phyloP scores from a whole-genome alignment of 2,329 filamentous ascomycete genomes.

The Westerdykella sp. region DNA sequence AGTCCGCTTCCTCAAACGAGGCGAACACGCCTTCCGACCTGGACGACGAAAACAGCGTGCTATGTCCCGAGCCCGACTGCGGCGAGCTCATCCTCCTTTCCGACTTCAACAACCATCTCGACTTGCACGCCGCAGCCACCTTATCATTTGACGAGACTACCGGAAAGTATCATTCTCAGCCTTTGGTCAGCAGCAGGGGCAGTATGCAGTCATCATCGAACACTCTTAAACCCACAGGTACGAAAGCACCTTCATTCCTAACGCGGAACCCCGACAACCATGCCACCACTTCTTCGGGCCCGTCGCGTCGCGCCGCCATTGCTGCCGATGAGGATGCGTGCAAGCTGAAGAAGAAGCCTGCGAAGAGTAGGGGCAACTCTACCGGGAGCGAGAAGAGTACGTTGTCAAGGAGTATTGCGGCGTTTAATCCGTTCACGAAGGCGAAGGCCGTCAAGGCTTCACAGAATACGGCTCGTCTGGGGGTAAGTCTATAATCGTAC shows the following conservation, averaged over 20 bases:
- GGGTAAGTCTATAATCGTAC: constrained; percentile 20
- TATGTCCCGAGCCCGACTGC: constrained; percentile 40
- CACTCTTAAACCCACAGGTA: constrained; percentile 2
- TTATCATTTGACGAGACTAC: constrained; percentile 34
- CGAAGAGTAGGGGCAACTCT: constrained; percentile 22
- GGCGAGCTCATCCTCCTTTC: constrained; percentile 38
- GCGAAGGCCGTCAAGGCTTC: constrained; percentile 25
- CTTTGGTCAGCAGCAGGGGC: background rate
- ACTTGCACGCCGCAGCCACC: constrained; percentile 39
- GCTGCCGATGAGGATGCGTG: constrained; percentile 12
- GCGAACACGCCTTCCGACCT: constrained; percentile 24
- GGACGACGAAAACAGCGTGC: constrained; percentile 26
- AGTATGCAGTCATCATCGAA: constrained; percentile 22
- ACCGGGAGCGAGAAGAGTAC: constrained; percentile 31
- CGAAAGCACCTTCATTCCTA: constrained; percentile 18
- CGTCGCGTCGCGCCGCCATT: constrained; percentile 10
- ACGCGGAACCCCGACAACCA: constrained; percentile 16
- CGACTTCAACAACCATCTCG: constrained; percentile 44
- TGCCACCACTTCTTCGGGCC: background rate
- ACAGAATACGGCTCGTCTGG: constrained; percentile 27
- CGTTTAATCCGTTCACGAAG: constrained; percentile 30
- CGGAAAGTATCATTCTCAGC: constrained; percentile 28
- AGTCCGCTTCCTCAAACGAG: constrained; percentile 1
- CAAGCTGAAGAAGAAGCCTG: constrained; percentile 19
- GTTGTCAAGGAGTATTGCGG: constrained; percentile 29